These are phyloP conservation scores for Termitomyces sp. DNA, from an alignment of 768 basidiomycete species.

Conservation along the genomic window DNA sequence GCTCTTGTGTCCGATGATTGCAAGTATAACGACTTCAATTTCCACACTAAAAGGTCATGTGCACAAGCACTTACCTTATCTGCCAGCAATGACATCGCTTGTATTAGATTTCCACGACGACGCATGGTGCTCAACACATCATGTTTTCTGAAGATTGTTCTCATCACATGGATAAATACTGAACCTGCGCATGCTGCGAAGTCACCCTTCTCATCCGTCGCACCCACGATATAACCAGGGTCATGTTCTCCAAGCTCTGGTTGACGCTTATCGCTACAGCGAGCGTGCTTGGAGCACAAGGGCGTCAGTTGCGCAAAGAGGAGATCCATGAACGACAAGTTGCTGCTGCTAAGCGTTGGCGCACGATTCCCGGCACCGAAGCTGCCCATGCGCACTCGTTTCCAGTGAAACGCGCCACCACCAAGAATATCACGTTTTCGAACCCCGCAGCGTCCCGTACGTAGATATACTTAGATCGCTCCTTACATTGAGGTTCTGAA, in stretches of 20 bases:
- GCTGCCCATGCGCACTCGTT: conserved; percentile 14
- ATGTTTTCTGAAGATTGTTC: background rate
- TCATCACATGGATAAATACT: conserved; percentile 4
- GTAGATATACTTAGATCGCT: conserved; percentile 11
- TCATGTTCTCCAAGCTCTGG: conserved; percentile 17
- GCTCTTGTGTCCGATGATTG: background rate
- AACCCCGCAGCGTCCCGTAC: conserved; percentile 67
- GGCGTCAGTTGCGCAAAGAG: conserved; percentile 36
- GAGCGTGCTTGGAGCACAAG: conserved; percentile 22
- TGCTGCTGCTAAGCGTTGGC: conserved; percentile 47
- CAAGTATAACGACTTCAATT: background rate
- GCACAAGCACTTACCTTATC: background rate
- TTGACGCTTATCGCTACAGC: conserved; percentile 19
- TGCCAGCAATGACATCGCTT: background rate
- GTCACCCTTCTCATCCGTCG: background rate
- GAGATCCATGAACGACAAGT: conserved; percentile 44
- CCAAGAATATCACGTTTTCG: conserved; percentile 68
- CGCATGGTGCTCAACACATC: background rate
- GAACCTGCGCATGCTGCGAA: background rate
- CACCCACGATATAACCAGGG: background rate
- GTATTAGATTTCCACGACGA: background rate
- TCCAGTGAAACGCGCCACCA: conserved; percentile 17
- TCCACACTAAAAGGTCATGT: conserved; percentile 1
- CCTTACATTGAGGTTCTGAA: background rate
- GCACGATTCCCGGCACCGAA: conserved; percentile 8